A percentile compares a stretch with the other conserved stretches of the same genome.
Evolutionary conservation across 192 early-diverging fungal genomes (phyloP).

Genomic region (Coemansia sp.): DNA sequence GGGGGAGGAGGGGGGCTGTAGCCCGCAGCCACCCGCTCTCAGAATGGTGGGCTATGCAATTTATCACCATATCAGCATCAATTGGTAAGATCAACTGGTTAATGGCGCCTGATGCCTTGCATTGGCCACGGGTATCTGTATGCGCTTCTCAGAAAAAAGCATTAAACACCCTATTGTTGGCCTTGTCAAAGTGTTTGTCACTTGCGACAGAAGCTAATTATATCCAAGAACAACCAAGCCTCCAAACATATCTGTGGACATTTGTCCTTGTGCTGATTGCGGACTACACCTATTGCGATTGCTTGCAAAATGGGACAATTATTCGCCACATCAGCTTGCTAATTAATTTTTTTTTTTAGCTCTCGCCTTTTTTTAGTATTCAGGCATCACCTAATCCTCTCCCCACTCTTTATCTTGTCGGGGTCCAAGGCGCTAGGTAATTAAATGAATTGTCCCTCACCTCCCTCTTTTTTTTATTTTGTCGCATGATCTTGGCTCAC

Average conservation of each 20-base stretch:
- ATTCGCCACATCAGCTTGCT: not conserved
- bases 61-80: not conserved
- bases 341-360: not conserved
- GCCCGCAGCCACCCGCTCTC: not conserved
- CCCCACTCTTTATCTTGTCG: slow-evolving; percentile 2
- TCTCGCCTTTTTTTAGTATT: not conserved
- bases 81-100: not conserved
- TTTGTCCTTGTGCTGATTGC: not conserved
- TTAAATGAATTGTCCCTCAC: slow-evolving; percentile 1
- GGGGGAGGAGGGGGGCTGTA: not conserved
- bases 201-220: not conserved
- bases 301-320: not conserved
- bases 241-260: not conserved
- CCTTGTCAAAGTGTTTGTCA: not conserved
- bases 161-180: not conserved
- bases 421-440: not conserved
- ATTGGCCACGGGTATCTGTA: not conserved
- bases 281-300: not conserved
- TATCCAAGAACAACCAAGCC: not conserved
- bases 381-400: not conserved
- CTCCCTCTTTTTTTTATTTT: not conserved
- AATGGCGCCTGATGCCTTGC: not conserved
- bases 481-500: not conserved
- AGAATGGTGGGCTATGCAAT: not conserved
- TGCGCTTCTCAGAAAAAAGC: not conserved